Base-by-base conservation (phyloP, 1,284 basidiomycete genomes). In the Bjerkandera adusta region DNA sequence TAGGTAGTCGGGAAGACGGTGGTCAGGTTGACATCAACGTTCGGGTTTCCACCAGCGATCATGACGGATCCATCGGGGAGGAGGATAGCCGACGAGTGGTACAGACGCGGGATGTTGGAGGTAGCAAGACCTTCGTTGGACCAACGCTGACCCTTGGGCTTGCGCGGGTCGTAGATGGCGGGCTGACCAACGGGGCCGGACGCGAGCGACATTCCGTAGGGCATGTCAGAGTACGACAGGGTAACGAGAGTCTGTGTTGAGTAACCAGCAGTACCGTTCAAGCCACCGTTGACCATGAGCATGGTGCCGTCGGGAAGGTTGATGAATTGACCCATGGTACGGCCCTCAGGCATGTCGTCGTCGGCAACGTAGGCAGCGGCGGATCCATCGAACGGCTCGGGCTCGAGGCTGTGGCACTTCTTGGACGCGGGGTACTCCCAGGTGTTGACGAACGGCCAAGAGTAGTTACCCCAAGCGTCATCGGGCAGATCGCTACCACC, bases 11-110 rank as follows among this genome's bases (percentile, higher is more conserved):
- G 87, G 76, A 81, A 97, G 49, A 76, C 57, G 20, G 86, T 77
- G 24, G 72, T 69, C 8, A 71, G 49, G 57, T 89, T 87, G 54
- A 84, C 90, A 57, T 97, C 93, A 47, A 90, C 76, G 64, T 97
- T 96, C 32, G 94, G 94, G 69, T 97, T 97, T 20, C 90, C 93
- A 10, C 95, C 94, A 44, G 91, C 92, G 50, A 97, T 77, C 50
- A 97, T 68, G 38, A 97, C 84, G 2, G 89, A 89, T 0, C 78
- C 89, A 59, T 97, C 92, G 13, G 92, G 85, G 27, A 97, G 82
- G 29, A 97, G 79, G 15, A 96, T 74, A n/a, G 91, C 92, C 6
- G 83, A 83, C 3, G 90, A 93, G 67, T 96, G 92, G 69, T 96
- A 95, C 57, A 96, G 72, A 54, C 92, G 81, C 47, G 89, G 68